These are phyloP conservation scores for Zea luxurians DNA, from an alignment of 176 grass and related monocot genomes.

Conservation along the genomic window DNA sequence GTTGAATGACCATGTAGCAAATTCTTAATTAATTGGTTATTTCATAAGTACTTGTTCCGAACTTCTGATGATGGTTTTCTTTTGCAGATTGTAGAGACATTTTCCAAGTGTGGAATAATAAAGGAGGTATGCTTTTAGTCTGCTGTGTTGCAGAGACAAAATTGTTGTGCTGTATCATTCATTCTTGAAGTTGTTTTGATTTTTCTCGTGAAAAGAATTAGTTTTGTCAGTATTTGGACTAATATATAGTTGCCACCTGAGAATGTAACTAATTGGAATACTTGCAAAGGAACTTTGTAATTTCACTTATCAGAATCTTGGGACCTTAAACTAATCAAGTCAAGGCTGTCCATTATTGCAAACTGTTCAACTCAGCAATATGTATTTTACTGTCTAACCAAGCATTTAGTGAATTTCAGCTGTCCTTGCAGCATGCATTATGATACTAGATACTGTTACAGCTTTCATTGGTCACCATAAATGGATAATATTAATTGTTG, in stretches of 20 bases:
- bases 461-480: neutral
- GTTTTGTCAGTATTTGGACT: conserved; percentile 20
- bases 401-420: conserved; percentile 16
- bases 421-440: conserved; percentile 19
- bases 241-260: neutral
- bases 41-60: conserved; percentile 1
- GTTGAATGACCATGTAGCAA: conserved; percentile 11
- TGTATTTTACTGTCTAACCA: neutral
- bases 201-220: neutral
- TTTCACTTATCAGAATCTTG: conserved; percentile 7
- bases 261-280: conserved; percentile 11
- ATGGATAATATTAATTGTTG: conserved; percentile 17
- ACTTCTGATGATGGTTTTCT: conserved; percentile 33
- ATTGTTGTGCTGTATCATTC: neutral
- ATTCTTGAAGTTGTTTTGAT: conserved; percentile 11
- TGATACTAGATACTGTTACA: conserved; percentile 1
- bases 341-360: neutral
- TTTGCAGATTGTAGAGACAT: conserved; percentile 87
- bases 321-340: neutral
- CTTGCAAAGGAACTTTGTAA: neutral
- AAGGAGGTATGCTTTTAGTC: conserved; percentile 69
- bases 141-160: neutral
- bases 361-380: neutral
- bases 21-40: conserved; percentile 7
- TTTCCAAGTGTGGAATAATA: conserved; percentile 95